Evolutionary conservation across 2,329 filamentous ascomycete genomes (phyloP), one percentile per base, ranked within the genome.

Genomic region (Phialocephala subalpina): DNA sequence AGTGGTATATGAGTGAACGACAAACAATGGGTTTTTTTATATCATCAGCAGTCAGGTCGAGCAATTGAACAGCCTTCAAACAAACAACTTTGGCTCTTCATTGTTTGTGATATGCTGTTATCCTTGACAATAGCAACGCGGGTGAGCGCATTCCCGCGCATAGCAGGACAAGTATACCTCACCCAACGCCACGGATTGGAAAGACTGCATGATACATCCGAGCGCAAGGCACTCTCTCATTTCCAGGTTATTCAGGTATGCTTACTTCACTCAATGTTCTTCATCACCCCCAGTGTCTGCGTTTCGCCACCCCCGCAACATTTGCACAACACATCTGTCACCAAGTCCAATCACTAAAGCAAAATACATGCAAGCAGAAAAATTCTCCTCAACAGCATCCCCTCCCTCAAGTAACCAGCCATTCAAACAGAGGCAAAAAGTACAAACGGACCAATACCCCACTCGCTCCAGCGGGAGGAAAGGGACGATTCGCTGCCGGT

Each of bases 41-140:
- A 53, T 27, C 18, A 29, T 27, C 49, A 53, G 22, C 45, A 49
- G n/a, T 49, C 45, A 49, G 45, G 45, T 25, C 45, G 20, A 53
- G 49, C 49, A 53, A 53, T 53, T 53, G 45, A 53, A 53, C 49
- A 53, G 25, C 29, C 1, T 53, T 53, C 49, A 53, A 53, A 53
- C 4, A 22, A 29, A 2, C 18, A 7, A 7, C 18, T 8, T 20
- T 45, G 12, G 3, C 42, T 49, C n/a, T n/a, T 12, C 20, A 7
- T 49, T 12, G 3, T 12, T 7, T 25, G 3, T 11, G 6, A 20
- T 45, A 20, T 45, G 18, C 9, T 11, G 6, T 3, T 49, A 22
- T 4, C 20, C 45, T 49, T 3, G 18, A 6, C 45, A 4, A 42
- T 42, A 42, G 18, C 12, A 4, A 42, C 14, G 38, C 45, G n/a